Evolutionary conservation across 2,329 filamentous ascomycete species (phyloP), one percentile per base, ranked within the genome.

Genomic region (Zopfia rhizophila): DNA sequence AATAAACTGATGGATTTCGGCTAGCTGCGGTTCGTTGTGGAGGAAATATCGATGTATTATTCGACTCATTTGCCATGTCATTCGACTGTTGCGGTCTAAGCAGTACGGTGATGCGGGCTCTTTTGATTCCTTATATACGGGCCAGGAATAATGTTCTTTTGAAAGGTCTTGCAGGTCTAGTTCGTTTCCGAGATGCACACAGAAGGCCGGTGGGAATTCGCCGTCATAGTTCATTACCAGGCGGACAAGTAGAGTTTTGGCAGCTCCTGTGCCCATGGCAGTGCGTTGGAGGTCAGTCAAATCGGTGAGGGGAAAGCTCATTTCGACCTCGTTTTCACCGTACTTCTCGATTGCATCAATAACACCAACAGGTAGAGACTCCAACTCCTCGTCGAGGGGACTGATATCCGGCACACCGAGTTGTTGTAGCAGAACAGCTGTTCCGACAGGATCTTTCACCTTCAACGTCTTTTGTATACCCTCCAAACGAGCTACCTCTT

Each of bases 151-250:
- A 31, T 69, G 63, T 13, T 55, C 41, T 5, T 29, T 22, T 4
- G 31, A 17, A 17, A 38, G 42, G 5, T 56, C 42, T 7, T 58
- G 18, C 7, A n/a, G 14, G 11, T 53, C 17, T 11, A 23, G 22
- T 7, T 67, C 63, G 12, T 45, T 60, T 36, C 63, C 53, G 23
- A 66, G 60, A 39, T 70, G 66, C 7, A 62, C 14, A 25, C 66
- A 70, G 27, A 69, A 70, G 1, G 48, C 42, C 6, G 57, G 45
- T 1, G 56, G 45, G 10, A 49, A 33, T 1, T 36, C 31, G 7
- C 38, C 40, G 2, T 23, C 32, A 31, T 38, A 33, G 14, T 55
- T 51, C 4, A 63, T 18, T n/a, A 37, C 53, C 1, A 70, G 28
- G 4, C 65, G 58, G n/a, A 69, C 33, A 13, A 66, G 33, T 2